Evolutionary conservation across 129 eudicot genomes (phyloP).

Genomic region (Arctium lappa): DNA sequence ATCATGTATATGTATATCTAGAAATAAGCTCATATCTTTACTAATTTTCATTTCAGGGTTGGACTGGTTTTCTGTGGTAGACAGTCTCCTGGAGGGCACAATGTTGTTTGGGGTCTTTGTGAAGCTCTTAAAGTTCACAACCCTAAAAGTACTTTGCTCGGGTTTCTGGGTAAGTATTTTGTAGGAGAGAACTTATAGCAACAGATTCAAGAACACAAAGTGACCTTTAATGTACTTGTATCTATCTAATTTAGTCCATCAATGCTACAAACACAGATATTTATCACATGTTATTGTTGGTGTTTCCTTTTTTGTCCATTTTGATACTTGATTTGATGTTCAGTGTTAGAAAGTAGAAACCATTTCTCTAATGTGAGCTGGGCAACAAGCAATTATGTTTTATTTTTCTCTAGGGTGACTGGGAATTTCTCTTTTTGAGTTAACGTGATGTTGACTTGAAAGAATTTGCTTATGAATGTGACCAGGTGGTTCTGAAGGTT

Average conservation of each 20-base stretch:
- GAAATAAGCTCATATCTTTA: background rate
- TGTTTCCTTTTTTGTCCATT: background rate
- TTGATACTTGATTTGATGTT: background rate
- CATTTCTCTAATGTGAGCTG: background rate
- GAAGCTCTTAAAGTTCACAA: constrained; percentile 78
- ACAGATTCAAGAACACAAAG: background rate
- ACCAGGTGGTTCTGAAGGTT: constrained; percentile 92
- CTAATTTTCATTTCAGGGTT: constrained; percentile 46
- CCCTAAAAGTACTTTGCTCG: constrained; percentile 57
- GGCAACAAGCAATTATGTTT: background rate
- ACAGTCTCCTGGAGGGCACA: constrained; percentile 96
- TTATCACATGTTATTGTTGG: background rate
- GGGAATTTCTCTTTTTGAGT: background rate
- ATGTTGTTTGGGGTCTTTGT: constrained; percentile 85
- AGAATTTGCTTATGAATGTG: background rate
- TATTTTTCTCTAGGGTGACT: background rate
- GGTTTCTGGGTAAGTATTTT: constrained; percentile 60
- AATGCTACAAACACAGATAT: background rate
- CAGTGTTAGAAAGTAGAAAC: background rate
- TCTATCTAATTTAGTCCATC: background rate
- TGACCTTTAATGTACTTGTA: background rate
- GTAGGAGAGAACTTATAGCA: background rate
- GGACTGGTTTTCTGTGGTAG: constrained; percentile 86
- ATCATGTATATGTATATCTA: background rate
- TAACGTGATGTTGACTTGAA: background rate